A percentile compares a stretch with the other conserved stretches of the same genome.
phyloP scores from a whole-genome alignment of 1,139 yeast species.

The Lodderomyces parapsilosis region DNA sequence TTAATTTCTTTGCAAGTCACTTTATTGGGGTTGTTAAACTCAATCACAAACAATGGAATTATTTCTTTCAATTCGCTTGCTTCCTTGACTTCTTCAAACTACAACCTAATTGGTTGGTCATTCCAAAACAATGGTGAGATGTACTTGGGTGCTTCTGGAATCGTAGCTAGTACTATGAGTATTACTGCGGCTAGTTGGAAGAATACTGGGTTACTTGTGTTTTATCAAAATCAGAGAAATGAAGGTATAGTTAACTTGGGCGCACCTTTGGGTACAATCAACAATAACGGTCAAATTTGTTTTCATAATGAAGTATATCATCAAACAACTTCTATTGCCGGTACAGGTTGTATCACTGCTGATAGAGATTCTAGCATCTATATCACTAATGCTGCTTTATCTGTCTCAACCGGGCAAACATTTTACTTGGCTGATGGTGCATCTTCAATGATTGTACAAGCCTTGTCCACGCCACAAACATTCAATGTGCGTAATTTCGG shows the following conservation, averaged over 20 bases:
- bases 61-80: constrained; percentile 22
- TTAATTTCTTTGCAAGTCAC: constrained; percentile 15
- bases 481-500: constrained; percentile 33
- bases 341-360: constrained; percentile 30
- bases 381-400: constrained; percentile 19
- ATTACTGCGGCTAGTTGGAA: constrained; percentile 23
- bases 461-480: constrained; percentile 19
- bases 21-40: constrained; percentile 13
- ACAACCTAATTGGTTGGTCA: constrained; percentile 18
- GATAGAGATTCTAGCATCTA: constrained; percentile 22
- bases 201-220: constrained; percentile 28
- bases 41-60: constrained; percentile 23
- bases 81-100: constrained; percentile 20
- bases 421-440: constrained; percentile 21
- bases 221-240: constrained; percentile 21
- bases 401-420: constrained; percentile 20
- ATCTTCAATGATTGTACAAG: constrained; percentile 22
- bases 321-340: constrained; percentile 25
- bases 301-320: constrained; percentile 22
- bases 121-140: constrained; percentile 31
- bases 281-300: constrained; percentile 32
- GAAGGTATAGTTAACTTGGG: constrained; percentile 23
- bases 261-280: constrained; percentile 17
- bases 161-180: constrained; percentile 19
- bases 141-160: constrained; percentile 26